Percentiles rank a stretch among this genome's conserved stretches.
phyloP scores from a whole-genome alignment of 2,329 filamentous ascomycete genomes.

The Zelopaecilomyces penicillatus region DNA sequence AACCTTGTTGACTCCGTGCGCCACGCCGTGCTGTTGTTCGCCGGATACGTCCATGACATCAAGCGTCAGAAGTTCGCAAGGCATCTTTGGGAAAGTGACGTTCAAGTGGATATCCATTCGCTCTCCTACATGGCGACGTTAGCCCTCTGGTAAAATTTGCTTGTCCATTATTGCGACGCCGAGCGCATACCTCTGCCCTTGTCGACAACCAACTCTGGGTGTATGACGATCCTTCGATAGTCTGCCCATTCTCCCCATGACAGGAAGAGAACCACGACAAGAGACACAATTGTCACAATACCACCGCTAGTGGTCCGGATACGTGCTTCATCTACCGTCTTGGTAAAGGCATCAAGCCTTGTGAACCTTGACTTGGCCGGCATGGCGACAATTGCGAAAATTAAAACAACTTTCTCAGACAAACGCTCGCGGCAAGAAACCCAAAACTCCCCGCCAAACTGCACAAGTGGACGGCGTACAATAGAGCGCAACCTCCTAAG shows the following conservation, averaged over 20 bases:
- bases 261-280: conserved; percentile 81
- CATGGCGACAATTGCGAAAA: conserved; percentile 43
- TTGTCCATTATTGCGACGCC: no score
- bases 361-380: conserved; percentile 88
- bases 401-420: not conserved
- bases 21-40: conserved; percentile 89
- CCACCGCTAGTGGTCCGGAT: conserved; percentile 93
- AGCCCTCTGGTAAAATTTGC: not conserved
- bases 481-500: not conserved
- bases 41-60: conserved; percentile 99
- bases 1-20: conserved; percentile 88
- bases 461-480: not conserved
- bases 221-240: conserved; percentile 76
- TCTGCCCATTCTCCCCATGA: conserved; percentile 94
- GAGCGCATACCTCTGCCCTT: conserved; percentile 71
- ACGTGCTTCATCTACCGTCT: conserved; percentile 96
- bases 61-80: conserved; percentile 89
- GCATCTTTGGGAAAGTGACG: conserved; percentile 86
- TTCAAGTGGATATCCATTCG: conserved; percentile 99
- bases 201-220: conserved; percentile 91
- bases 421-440: not conserved
- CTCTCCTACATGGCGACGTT: conserved; percentile 54
- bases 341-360: conserved; percentile 95
- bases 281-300: conserved; percentile 83
- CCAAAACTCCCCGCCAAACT: not conserved